Evolutionary conservation across 192 early-diverging fungal species (phyloP).

Genomic region (Umbelopsis vinacea): DNA sequence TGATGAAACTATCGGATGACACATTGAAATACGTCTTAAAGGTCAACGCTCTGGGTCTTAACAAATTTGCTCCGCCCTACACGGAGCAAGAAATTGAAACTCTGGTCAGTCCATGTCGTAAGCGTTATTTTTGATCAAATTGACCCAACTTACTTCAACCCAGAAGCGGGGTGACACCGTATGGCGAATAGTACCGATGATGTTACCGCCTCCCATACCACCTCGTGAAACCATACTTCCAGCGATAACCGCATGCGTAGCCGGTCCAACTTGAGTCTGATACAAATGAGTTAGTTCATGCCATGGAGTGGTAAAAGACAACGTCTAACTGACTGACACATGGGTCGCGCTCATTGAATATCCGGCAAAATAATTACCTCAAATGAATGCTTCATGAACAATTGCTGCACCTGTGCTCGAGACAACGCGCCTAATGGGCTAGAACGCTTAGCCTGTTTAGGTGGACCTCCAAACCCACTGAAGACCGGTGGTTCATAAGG

Average conservation of each 20-base stretch:
- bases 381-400: slow-evolving; percentile 68
- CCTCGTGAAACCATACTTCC: slow-evolving; percentile 69
- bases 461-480: slow-evolving; percentile 40
- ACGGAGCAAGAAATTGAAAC: background rate
- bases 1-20: slow-evolving; percentile 61
- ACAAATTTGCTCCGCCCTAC: slow-evolving; percentile 6
- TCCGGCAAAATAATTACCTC: slow-evolving; percentile 39
- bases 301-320: too few relatives aligned
- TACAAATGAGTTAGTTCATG: background rate
- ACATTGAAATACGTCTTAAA: slow-evolving; percentile 38
- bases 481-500: slow-evolving; percentile 51
- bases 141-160: slow-evolving; percentile 61
- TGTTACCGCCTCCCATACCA: slow-evolving; percentile 75
- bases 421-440: slow-evolving; percentile 33
- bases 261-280: slow-evolving; percentile 59
- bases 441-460: slow-evolving; percentile 4
- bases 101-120: background rate
- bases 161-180: slow-evolving; percentile 72
- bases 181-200: slow-evolving; percentile 80
- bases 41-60: slow-evolving; percentile 34
- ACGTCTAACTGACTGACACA: too few relatives aligned
- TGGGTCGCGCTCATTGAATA: too few relatives aligned
- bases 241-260: slow-evolving; percentile 53
- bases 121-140: background rate
- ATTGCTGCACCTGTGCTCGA: slow-evolving; percentile 49